phyloP scores from a whole-genome alignment of 345 rosid species.

The Theobroma cacao region DNA sequence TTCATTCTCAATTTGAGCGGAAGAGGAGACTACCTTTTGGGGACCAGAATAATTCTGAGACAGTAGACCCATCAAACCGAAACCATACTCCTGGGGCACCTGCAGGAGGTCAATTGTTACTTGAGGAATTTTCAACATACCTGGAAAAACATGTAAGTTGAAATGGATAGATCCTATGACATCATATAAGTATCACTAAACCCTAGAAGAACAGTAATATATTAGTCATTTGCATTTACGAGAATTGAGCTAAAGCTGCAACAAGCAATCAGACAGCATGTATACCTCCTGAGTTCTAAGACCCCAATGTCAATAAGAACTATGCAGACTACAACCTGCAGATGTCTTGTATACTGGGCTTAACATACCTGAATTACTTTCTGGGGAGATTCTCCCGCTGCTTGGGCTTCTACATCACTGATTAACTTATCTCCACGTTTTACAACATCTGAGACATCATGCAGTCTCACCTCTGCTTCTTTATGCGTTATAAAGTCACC shows the following conservation, averaged over 20 bases:
- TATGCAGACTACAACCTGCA: not conserved
- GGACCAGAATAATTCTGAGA: constrained; percentile 22
- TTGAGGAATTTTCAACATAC: not conserved
- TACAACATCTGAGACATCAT: constrained; percentile 22
- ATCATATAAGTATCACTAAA: constrained; percentile 11
- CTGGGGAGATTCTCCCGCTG: constrained; percentile 23
- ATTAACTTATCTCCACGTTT: constrained; percentile 24
- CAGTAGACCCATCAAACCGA: constrained; percentile 20
- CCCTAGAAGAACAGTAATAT: not conserved
- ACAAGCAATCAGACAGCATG: not conserved
- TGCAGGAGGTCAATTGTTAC: constrained; percentile 1
- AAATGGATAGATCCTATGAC: not conserved
- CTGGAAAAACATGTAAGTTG: not conserved
- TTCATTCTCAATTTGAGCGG: constrained; percentile 35
- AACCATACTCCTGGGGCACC: constrained; percentile 26
- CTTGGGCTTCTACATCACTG: constrained; percentile 15
- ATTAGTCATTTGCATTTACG: not conserved
- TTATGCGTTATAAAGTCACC: constrained; percentile 30
- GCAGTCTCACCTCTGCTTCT: constrained; percentile 31
- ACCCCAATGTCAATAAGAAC: not conserved
- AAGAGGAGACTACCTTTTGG: constrained; percentile 27
- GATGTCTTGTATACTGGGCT: not conserved
- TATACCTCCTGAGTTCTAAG: not conserved
- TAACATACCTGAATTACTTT: constrained; percentile 24
- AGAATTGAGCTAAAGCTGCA: not conserved